phyloP scores from a whole-genome alignment of 2,329 filamentous ascomycete species.

The Cladobotryum protrusum region DNA sequence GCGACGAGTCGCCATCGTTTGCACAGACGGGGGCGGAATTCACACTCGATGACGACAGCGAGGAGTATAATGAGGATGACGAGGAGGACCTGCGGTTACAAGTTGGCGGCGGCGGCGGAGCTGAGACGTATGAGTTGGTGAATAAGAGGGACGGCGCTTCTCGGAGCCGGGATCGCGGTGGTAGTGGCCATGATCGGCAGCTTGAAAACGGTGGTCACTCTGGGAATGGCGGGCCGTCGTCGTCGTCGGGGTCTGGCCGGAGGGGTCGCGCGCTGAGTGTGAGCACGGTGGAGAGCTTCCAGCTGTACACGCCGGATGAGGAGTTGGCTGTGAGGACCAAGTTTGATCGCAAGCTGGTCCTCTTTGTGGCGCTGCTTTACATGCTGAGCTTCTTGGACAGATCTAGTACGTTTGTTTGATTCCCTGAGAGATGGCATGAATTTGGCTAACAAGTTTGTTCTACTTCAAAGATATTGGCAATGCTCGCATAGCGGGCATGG shows the following conservation, averaged over 20 bases:
- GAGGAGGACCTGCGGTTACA: slow-evolving; percentile 27
- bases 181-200: slow-evolving; percentile 13
- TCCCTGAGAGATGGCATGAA: background rate
- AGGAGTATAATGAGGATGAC: slow-evolving; percentile 17
- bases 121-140: slow-evolving; percentile 31
- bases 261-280: slow-evolving; percentile 18
- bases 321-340: slow-evolving; percentile 65
- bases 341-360: slow-evolving; percentile 70
- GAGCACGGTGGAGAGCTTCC: slow-evolving; percentile 31
- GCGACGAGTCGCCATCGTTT: slow-evolving; percentile 29
- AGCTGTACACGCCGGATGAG: slow-evolving; percentile 57
- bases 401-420: slow-evolving; percentile 55
- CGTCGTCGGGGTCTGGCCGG: slow-evolving; percentile 2
- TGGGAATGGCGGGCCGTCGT: slow-evolving; percentile 16
- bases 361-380: slow-evolving; percentile 78
- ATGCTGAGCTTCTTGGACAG: slow-evolving; percentile 81
- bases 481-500: slow-evolving; percentile 58
- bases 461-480: slow-evolving; percentile 54
- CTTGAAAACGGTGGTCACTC: slow-evolving; percentile 15
- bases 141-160: slow-evolving; percentile 8
- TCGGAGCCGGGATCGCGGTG: slow-evolving; percentile 10
- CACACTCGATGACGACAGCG: slow-evolving; percentile 28
- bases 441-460: background rate
- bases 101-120: slow-evolving; percentile 21
- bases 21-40: slow-evolving; percentile 34